Evolutionary conservation across 805 yeast genomes (phyloP), one percentile per base, ranked within the genome.

Genomic region (Kazachstania africana): DNA sequence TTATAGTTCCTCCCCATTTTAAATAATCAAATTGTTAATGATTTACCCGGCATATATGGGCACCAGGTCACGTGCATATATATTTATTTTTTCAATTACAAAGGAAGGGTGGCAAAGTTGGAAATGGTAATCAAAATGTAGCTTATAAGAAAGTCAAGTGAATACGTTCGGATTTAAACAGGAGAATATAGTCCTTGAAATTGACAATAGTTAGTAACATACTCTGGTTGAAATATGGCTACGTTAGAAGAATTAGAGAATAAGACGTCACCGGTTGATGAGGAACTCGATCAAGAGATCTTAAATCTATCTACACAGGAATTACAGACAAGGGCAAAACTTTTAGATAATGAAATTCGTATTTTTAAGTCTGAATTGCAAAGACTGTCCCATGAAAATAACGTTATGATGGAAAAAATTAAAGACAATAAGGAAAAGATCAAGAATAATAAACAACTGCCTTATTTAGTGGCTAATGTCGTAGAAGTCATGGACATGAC

Each of bases 341-440:
- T 91, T 38, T 67, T 91, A 47, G 96, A 88, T 50, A 91, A 91
- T 55, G 97, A 91, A 54, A 87, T 91, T 58, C 84, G 87, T 55
- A 85, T 91, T 47, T 84, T 91, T 78, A 71, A 81, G 48, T 81
- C 95, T 5, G 98, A 91, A 61, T 67, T 77, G 46, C 91, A 85
- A 59, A 72, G 97, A 54, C 65, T 91, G 36, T 70, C 80, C 25
- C 97, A 91, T 60, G 98, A 91, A 50, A 83, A 84, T 63, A 74
- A 83, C 35, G 83, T 84, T 31, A 91, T 88, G 95, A 60, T 74
- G 34, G 95, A 85, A 44, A 78, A 88, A 56, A 84, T 91, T 60
- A 85, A 87, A 56, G 97, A 91, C 50, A 91, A 91, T 62, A 84
- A 80, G 55, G 96, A 88, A 47, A 91, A 91, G 61, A 88, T 91